phyloP scores from a whole-genome alignment of 495 filamentous ascomycete genomes.

The Cercophora samala region DNA sequence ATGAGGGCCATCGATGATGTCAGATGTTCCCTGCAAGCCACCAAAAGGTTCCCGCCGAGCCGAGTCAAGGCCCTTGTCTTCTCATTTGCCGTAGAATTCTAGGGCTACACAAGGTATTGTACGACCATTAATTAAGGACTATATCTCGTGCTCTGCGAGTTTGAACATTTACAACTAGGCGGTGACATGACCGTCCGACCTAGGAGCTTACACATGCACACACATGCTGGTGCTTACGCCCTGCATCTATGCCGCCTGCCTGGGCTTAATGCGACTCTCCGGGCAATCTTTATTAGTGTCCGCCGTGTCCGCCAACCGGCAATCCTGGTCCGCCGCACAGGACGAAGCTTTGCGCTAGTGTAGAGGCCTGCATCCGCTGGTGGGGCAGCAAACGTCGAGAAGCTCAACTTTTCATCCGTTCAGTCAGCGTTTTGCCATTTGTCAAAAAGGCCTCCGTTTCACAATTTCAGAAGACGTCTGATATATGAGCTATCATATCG shows the following conservation, averaged over 20 bases:
- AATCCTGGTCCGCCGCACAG: background rate
- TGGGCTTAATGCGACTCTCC: background rate
- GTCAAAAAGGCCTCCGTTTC: background rate
- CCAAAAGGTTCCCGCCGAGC: background rate
- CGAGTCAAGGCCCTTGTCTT: background rate
- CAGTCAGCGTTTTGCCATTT: background rate
- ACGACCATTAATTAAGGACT: background rate
- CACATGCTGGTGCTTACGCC: background rate
- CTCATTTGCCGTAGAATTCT: background rate
- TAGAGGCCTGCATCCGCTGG: background rate
- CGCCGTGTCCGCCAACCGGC: too few relatives aligned
- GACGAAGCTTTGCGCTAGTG: background rate
- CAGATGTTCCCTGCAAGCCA: slow-evolving; percentile 5
- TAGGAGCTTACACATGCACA: background rate
- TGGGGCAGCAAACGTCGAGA: background rate
- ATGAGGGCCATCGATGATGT: slow-evolving; percentile 9
- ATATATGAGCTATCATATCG: too few relatives aligned
- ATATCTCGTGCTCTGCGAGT: background rate
- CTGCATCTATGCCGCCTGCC: background rate
- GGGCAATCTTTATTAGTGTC: too few relatives aligned
- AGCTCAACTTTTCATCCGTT: background rate
- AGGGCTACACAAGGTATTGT: background rate
- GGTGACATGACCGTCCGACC: background rate
- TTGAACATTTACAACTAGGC: background rate
- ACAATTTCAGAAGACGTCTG: background rate